Evolutionary conservation across 306 rosid species (phyloP), one percentile per base, ranked within the genome.

Genomic region (Sicyos baderoa): DNA sequence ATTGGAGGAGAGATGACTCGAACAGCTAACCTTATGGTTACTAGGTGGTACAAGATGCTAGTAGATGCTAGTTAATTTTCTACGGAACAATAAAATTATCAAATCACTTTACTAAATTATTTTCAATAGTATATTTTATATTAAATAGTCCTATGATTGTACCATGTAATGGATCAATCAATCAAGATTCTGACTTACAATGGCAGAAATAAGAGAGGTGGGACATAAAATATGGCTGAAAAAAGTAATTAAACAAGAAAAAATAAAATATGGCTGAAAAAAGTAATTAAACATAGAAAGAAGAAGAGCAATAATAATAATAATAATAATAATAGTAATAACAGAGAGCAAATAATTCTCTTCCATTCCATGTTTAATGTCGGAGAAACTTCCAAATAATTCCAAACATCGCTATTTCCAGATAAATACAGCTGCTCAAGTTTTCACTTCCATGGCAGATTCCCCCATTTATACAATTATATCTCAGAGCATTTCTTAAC

Each of bases 291-390:
- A 35, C 58, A 27, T 67, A 50, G n/a, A 21, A 45, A 45, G 14
- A 45, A 12, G 49, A 45, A 12, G 4, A 9, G 49, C 49, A 45
- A 45, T 10, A 25, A 25, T 1, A 45, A 45, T 45, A 10, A 2
- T 10, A 35, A 15, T 4, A 45, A 15, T 3, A 25, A 3, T 25
- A 1, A 3, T 45, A 45, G 54, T 54, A 68, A 48, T 0, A 57
- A 65, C 45, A 63, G 50, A 71, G 72, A 71, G 44, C 87, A 85
- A 85, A 65, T 65, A 65, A 90, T 88, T 90, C 91, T 86, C 74
- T 81, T 79, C 94, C 95, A 90, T 81, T 79, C 94, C 95, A 90
- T 88, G 90, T 90, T 81, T 85, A 71, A 75, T 90, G 97, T 90
- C 86, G 90, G 89, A 82, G 85, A 81, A 85, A 80, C 85, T 88